phyloP scores from a whole-genome alignment of 1,284 basidiomycete genomes.

The Grifola frondosa region DNA sequence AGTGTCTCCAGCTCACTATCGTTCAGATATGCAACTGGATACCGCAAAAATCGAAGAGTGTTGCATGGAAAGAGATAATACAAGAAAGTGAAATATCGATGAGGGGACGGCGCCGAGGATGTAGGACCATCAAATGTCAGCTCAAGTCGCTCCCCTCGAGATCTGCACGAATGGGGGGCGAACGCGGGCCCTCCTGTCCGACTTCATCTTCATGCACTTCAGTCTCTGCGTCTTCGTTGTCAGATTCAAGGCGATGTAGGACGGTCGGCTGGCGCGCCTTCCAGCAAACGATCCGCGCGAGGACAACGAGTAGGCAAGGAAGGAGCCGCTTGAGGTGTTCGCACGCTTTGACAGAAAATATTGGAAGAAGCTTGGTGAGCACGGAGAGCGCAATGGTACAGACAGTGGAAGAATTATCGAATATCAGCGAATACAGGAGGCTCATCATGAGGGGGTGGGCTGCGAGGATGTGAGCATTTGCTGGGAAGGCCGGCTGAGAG shows the following conservation, averaged over 20 bases:
- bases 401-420: conserved; percentile 71
- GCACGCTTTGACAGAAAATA: conserved; percentile 63
- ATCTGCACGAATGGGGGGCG: conserved; percentile 51
- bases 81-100: conserved; percentile 71
- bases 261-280: conserved; percentile 44
- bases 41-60: conserved; percentile 70
- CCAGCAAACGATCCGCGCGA: conserved; percentile 73
- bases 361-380: conserved; percentile 69
- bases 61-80: conserved; percentile 91
- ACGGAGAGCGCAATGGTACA: conserved; percentile 62
- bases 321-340: conserved; percentile 55
- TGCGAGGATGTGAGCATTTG: conserved; percentile 47
- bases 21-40: conserved; percentile 62
- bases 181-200: conserved; percentile 36
- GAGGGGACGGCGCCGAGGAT: conserved; percentile 53
- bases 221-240: too few relatives aligned
- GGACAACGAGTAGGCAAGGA: conserved; percentile 60
- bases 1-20: conserved; percentile 50
- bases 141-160: conserved; percentile 62
- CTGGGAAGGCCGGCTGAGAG: conserved; percentile 51
- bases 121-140: conserved; percentile 50
- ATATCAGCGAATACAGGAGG: conserved; percentile 59
- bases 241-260: conserved; percentile 22
- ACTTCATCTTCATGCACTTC: conserved; percentile 35
- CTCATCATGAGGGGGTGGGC: conserved; percentile 60